Conservation (phyloP, 1,284 basidiomycete genomes). For the Boletellus sp. region DNA sequence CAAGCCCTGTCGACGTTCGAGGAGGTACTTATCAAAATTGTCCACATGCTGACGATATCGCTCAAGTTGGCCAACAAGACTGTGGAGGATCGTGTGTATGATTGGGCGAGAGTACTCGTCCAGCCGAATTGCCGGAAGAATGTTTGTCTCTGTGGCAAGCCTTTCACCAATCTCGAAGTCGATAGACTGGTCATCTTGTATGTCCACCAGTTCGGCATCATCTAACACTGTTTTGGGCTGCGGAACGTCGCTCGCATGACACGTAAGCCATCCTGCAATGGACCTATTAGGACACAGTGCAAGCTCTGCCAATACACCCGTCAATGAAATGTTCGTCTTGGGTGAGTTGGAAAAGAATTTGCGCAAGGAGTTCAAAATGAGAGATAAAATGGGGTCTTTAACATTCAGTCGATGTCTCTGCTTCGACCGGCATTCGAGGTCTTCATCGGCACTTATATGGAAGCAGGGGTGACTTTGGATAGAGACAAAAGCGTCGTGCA, state of each 20-base stretch:
- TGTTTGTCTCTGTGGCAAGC: slow-evolving; percentile 54
- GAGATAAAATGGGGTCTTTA: slow-evolving; percentile 72
- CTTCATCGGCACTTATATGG: slow-evolving; percentile 37
- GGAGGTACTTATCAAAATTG: slow-evolving; percentile 81
- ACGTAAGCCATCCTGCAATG: slow-evolving; percentile 84
- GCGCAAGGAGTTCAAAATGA: slow-evolving; percentile 67
- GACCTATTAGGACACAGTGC: slow-evolving; percentile 83
- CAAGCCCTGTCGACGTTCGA: slow-evolving; percentile 85
- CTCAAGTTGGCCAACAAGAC: slow-evolving; percentile 75
- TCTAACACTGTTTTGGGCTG: slow-evolving; percentile 23
- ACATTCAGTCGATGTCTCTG: slow-evolving; percentile 73
- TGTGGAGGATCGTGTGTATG: slow-evolving; percentile 74
- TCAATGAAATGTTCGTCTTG: slow-evolving; percentile 86
- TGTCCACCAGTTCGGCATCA: slow-evolving; percentile 30
- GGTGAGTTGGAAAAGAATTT: slow-evolving; percentile 84
- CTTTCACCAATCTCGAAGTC: slow-evolving; percentile 69
- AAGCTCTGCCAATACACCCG: slow-evolving; percentile 75
- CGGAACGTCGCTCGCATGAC: slow-evolving; percentile 43
- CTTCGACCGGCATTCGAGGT: slow-evolving; percentile 40
- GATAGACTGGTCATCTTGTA: slow-evolving; percentile 72
- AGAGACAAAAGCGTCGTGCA: slow-evolving; percentile 71
- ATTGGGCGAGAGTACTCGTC: slow-evolving; percentile 73
- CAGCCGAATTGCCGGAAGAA: slow-evolving; percentile 60
- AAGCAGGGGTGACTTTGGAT: slow-evolving; percentile 66
- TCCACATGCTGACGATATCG: slow-evolving; percentile 71